These are phyloP conservation scores for Solanum bulbocastanum DNA, from an alignment of 257 asterid genomes.

Conservation along the genomic window DNA sequence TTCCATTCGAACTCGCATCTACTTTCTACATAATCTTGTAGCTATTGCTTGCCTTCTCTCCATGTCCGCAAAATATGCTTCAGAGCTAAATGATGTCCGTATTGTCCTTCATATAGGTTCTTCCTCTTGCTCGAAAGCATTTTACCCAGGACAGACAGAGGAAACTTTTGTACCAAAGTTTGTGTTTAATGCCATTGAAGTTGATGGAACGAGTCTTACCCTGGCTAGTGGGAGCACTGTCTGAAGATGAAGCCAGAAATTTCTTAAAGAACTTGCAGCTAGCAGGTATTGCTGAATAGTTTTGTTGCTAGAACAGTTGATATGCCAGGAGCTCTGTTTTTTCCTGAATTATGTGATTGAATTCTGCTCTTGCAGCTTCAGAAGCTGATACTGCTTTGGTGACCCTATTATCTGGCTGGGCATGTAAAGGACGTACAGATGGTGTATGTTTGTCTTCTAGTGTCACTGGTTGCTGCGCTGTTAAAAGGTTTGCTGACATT, in stretches of 20 bases:
- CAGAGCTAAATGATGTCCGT: background rate
- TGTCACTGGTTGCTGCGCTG: conserved; percentile 23
- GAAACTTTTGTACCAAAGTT: conserved; percentile 31
- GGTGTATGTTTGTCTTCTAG: conserved; percentile 36
- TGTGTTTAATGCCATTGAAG: conserved; percentile 37
- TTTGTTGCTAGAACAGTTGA: background rate
- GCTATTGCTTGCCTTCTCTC: background rate
- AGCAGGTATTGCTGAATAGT: conserved; percentile 18
- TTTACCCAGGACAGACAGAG: conserved; percentile 31
- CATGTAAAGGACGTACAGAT: conserved; percentile 28
- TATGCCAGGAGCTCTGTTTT: background rate
- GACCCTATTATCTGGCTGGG: conserved; percentile 41
- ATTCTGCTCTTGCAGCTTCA: conserved; percentile 28
- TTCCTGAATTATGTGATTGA: conserved; percentile 1
- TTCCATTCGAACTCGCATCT: background rate
- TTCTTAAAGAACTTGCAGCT: conserved; percentile 32
- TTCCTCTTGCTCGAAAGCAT: conserved; percentile 35
- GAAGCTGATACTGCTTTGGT: conserved; percentile 28
- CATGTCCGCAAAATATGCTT: background rate
- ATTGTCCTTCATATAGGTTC: conserved; percentile 21
- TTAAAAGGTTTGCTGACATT: conserved; percentile 7
- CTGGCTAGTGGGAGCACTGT: conserved; percentile 27
- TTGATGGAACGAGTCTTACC: conserved; percentile 42
- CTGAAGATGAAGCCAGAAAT: conserved; percentile 30
- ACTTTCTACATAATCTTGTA: background rate